Conservation (phyloP, 345 rosid species). For the Citrus glauca region DNA sequence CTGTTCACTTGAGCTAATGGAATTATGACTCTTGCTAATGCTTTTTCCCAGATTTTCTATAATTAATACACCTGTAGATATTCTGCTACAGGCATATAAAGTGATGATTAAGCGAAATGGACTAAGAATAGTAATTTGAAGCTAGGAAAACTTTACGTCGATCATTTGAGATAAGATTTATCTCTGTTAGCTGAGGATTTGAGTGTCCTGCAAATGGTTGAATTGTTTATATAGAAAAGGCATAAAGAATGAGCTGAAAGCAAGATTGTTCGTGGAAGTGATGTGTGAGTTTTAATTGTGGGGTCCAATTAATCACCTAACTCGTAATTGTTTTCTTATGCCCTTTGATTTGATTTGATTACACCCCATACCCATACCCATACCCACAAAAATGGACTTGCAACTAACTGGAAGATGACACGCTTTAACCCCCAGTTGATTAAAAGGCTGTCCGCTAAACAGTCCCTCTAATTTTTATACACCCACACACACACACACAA, state of each 20-base stretch:
- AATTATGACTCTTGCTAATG: not conserved
- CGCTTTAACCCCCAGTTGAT: not conserved
- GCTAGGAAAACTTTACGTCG: slow-evolving; percentile 1
- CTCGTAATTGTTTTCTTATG: not conserved
- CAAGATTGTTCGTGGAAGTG: not conserved
- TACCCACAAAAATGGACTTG: not conserved
- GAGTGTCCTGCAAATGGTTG: not conserved
- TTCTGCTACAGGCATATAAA: not conserved
- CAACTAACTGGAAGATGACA: not conserved
- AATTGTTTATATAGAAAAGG: not conserved
- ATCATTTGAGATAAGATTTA: not conserved
- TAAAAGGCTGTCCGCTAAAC: too few relatives aligned
- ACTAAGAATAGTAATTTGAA: not conserved
- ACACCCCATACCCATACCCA: too few relatives aligned
- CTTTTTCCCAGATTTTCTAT: too few relatives aligned
- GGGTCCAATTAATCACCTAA: slow-evolving; percentile 1
- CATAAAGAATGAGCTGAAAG: not conserved
- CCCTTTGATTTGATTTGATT: too few relatives aligned
- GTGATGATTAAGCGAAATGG: not conserved
- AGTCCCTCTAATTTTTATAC: too few relatives aligned
- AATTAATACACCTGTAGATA: too few relatives aligned
- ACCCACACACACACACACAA: too few relatives aligned
- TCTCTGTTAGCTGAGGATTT: not conserved
- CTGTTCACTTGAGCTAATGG: not conserved
- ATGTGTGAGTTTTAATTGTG: not conserved